phyloP scores from a whole-genome alignment of 2,329 filamentous ascomycete genomes.

The Arthrobotrys musiformis region DNA sequence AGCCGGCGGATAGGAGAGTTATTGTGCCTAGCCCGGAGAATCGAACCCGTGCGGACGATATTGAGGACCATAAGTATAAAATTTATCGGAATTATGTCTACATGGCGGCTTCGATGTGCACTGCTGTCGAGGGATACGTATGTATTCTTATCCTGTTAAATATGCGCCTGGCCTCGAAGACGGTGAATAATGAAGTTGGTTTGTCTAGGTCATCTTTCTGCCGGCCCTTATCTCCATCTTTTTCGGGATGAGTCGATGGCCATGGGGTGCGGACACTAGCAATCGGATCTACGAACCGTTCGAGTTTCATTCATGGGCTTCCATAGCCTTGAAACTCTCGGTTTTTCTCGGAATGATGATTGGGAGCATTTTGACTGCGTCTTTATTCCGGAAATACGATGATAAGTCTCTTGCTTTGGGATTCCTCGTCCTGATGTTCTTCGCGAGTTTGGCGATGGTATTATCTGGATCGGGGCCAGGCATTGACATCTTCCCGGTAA shows the following conservation, averaged over 20 bases:
- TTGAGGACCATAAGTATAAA: neutral
- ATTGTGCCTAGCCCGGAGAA: slow-evolving; percentile 32
- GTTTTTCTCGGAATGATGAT: slow-evolving; percentile 34
- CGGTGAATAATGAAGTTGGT: too few species aligned
- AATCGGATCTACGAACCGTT: neutral
- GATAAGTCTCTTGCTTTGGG: slow-evolving; percentile 13
- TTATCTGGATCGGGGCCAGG: slow-evolving; percentile 64
- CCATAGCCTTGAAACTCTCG: slow-evolving; percentile 6
- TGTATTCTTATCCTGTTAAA: neutral
- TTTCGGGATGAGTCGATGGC: neutral
- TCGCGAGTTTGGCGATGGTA: slow-evolving; percentile 65
- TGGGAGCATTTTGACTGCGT: slow-evolving; percentile 21
- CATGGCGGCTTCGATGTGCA: neutral
- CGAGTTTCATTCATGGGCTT: neutral
- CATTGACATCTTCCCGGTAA: slow-evolving; percentile 65
- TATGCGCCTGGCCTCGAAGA: neutral
- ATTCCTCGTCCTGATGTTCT: slow-evolving; percentile 62
- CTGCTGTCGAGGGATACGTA: slow-evolving; percentile 42
- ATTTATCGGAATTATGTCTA: slow-evolving; percentile 5
- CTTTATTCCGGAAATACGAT: neutral
- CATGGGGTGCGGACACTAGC: neutral
- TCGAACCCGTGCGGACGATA: neutral
- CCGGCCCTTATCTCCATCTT: neutral
- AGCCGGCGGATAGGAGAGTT: neutral
- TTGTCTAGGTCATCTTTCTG: slow-evolving; percentile 22